Conservation (phyloP, 108 stramenopile genomes). For the Conticribra guillardii region DNA sequence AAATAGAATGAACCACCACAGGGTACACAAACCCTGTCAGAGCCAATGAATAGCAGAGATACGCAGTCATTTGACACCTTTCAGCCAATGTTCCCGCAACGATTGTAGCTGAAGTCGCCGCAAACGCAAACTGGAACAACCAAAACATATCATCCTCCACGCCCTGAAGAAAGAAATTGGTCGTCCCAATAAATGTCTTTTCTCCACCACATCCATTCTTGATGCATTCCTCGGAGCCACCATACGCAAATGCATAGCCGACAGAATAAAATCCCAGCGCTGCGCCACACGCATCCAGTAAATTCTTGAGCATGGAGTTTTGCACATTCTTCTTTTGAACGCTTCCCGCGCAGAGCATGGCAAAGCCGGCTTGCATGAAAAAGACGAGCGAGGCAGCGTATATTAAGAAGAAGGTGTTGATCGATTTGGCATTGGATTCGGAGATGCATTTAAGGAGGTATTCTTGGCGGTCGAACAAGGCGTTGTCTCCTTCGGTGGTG, state of each 20-base stretch:
- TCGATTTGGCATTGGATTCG: constrained; percentile 7
- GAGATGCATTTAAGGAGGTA: constrained; percentile 43
- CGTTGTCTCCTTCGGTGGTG: not conserved
- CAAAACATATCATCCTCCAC: constrained; percentile 66
- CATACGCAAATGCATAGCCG: constrained; percentile 83
- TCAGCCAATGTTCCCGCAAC: constrained; percentile 95
- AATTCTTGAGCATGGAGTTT: constrained; percentile 90
- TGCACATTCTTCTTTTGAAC: constrained; percentile 84
- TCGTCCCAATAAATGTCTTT: constrained; percentile 66
- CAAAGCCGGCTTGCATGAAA: constrained; percentile 85
- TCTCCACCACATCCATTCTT: constrained; percentile 4
- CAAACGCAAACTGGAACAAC: constrained; percentile 87
- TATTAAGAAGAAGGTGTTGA: constrained; percentile 63
- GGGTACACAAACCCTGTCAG: constrained; percentile 89
- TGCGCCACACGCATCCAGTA: constrained; percentile 85
- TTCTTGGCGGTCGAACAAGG: not conserved
- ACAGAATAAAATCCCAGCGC: constrained; percentile 76
- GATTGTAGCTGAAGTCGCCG: constrained; percentile 87
- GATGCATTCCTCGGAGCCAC: constrained; percentile 48
- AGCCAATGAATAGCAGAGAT: constrained; percentile 75
- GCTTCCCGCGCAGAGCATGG: constrained; percentile 78
- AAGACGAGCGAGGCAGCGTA: constrained; percentile 73
- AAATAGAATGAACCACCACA: constrained; percentile 81
- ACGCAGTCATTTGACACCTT: constrained; percentile 87
- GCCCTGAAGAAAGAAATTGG: constrained; percentile 59